Conservation (phyloP, 768 basidiomycete genomes). For the Boletus rufocinnamomeus region DNA sequence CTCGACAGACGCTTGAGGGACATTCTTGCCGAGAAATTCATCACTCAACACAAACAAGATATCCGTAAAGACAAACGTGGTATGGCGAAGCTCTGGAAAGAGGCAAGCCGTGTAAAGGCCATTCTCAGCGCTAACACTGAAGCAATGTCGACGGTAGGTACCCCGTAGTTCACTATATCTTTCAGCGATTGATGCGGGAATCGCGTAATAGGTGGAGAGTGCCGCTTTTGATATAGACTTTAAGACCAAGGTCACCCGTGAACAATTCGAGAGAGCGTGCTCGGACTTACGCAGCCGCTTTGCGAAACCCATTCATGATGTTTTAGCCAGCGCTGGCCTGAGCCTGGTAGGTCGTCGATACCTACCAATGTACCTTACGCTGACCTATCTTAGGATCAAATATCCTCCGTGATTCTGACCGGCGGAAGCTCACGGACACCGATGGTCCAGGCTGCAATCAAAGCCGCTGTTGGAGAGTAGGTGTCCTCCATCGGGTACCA, state of each 20-base stretch:
- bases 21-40: conserved; percentile 74
- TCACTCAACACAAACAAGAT: conserved; percentile 65
- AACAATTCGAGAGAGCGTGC: conserved; percentile 76
- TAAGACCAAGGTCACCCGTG: conserved; percentile 71
- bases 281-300: conserved; percentile 64
- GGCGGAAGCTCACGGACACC: conserved; percentile 91
- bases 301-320: conserved; percentile 72
- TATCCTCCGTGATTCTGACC: conserved; percentile 89
- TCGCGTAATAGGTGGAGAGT: conserved; percentile 71
- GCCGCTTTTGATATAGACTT: conserved; percentile 91
- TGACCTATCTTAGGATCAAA: conserved; percentile 56
- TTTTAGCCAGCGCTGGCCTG: conserved; percentile 65
- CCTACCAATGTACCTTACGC: background rate
- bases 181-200: background rate
- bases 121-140: conserved; percentile 93
- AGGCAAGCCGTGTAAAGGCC: conserved; percentile 86
- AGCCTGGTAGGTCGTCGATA: conserved; percentile 50
- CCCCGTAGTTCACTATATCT: background rate
- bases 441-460: conserved; percentile 85
- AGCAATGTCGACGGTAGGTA: conserved; percentile 64
- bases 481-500: conserved; percentile 29
- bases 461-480: conserved; percentile 74
- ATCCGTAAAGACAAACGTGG: conserved; percentile 75
- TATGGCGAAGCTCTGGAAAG: conserved; percentile 94
- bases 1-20: conserved; percentile 83